A percentile compares a stretch with the other conserved stretches of the same genome.
These are phyloP conservation scores for Myxozyma udenii DNA, from an alignment of 805 yeast genomes.

Conservation along the genomic window DNA sequence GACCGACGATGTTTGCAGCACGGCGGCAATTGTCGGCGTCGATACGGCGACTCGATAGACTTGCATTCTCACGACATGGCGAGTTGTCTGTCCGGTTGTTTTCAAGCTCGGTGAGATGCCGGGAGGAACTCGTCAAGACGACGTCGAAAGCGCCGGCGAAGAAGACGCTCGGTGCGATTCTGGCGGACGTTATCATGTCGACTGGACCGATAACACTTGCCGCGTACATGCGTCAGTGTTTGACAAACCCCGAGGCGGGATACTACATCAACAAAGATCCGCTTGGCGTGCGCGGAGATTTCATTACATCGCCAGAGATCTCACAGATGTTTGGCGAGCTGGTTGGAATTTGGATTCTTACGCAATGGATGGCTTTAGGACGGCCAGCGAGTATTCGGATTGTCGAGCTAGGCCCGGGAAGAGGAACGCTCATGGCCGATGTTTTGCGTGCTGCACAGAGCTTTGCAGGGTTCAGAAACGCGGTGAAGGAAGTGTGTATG, in stretches of 20 bases:
- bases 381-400: constrained; percentile 51
- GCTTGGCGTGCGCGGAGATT: constrained; percentile 66
- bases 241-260: constrained; percentile 72
- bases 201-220: constrained; percentile 77
- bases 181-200: constrained; percentile 37
- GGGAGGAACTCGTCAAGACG: too few relatives aligned
- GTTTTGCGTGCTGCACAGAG: constrained; percentile 39
- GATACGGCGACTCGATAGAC: too few relatives aligned
- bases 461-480: constrained; percentile 37
- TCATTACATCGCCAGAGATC: constrained; percentile 81
- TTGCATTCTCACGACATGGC: too few relatives aligned
- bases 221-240: constrained; percentile 75
- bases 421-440: constrained; percentile 75
- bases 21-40: too few relatives aligned
- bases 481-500: constrained; percentile 45
- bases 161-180: constrained; percentile 35
- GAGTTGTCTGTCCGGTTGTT: too few relatives aligned
- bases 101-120: too few relatives aligned
- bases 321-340: constrained; percentile 85
- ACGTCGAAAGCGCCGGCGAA: neutral
- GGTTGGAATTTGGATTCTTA: constrained; percentile 64
- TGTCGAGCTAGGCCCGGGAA: constrained; percentile 82
- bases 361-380: constrained; percentile 57
- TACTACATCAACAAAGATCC: constrained; percentile 79
- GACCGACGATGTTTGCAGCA: too few relatives aligned